A percentile compares a stretch with the other conserved stretches of the same genome.
phyloP scores from a whole-genome alignment of 2,329 filamentous ascomycete genomes.

The Nemania serpens region DNA sequence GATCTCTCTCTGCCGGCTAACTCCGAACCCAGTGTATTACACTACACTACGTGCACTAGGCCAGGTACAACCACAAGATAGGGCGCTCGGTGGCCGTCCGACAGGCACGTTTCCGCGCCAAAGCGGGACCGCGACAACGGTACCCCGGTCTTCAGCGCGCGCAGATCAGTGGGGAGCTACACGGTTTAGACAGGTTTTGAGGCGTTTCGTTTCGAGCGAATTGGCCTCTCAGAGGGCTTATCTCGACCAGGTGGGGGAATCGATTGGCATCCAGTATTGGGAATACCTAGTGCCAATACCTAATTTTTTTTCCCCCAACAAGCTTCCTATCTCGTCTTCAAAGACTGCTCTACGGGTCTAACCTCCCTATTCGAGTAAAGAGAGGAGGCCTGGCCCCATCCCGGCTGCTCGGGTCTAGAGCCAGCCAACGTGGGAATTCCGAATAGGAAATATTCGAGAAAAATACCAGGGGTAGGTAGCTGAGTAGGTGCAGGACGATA shows the following conservation, averaged over 20 bases:
- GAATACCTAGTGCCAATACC: no score
- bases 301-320: no score
- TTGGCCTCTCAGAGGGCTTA: slow-evolving; percentile 22
- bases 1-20: no score
- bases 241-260: slow-evolving; percentile 20
- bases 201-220: neutral
- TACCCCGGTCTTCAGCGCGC: no score
- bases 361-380: slow-evolving; percentile 27
- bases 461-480: neutral
- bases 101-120: no score
- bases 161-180: neutral
- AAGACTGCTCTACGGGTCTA: slow-evolving; percentile 7
- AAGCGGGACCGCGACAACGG: no score
- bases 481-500: neutral
- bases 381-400: slow-evolving; percentile 1
- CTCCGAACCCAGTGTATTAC: no score
- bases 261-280: neutral
- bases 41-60: no score
- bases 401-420: slow-evolving; percentile 22
- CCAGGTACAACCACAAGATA: no score
- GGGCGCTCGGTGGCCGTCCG: no score
- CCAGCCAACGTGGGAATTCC: neutral
- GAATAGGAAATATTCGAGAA: neutral
- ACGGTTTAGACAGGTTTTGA: neutral
- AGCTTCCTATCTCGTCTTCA: slow-evolving; percentile 26